A percentile compares a stretch with the other conserved stretches of the same genome.
phyloP scores from a whole-genome alignment of 2,329 filamentous ascomycete genomes.

The Alternaria brassicae region DNA sequence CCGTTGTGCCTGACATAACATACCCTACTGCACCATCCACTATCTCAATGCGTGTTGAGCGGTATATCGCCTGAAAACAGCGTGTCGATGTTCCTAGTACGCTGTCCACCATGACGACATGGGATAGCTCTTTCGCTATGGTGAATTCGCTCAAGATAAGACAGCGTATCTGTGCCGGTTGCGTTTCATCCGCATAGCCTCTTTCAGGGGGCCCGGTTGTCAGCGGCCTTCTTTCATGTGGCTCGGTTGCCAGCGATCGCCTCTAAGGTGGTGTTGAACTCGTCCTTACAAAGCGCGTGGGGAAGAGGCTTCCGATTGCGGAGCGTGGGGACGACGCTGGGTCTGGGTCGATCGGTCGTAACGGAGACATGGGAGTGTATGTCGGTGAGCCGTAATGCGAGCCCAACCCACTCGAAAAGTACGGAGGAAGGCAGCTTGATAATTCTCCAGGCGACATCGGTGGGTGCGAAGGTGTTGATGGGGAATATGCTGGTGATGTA shows the following conservation, averaged over 20 bases:
- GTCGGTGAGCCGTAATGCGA: no score
- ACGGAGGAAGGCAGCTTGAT: no score
- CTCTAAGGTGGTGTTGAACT: background rate
- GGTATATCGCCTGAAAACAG: background rate
- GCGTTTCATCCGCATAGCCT: background rate
- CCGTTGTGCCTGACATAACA: background rate
- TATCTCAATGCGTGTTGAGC: no score
- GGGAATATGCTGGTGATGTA: background rate
- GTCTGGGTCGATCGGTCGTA: no score
- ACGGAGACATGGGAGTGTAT: no score
- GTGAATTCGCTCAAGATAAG: background rate
- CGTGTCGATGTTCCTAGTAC: background rate
- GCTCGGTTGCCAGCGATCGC: no score
- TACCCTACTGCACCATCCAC: background rate
- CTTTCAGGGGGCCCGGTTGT: fast-evolving
- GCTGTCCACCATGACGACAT: background rate
- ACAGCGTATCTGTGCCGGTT: background rate
- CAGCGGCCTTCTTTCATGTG: no score
- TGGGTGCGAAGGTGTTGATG: background rate
- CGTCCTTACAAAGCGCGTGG: background rate
- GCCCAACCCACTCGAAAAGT: no score
- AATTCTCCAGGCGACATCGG: no score
- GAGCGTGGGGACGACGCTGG: no score
- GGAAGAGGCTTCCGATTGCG: no score
- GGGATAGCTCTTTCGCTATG: background rate